Evolutionary conservation across 2,329 filamentous ascomycete species (phyloP).

Genomic region (Emericellopsis cladophorae): DNA sequence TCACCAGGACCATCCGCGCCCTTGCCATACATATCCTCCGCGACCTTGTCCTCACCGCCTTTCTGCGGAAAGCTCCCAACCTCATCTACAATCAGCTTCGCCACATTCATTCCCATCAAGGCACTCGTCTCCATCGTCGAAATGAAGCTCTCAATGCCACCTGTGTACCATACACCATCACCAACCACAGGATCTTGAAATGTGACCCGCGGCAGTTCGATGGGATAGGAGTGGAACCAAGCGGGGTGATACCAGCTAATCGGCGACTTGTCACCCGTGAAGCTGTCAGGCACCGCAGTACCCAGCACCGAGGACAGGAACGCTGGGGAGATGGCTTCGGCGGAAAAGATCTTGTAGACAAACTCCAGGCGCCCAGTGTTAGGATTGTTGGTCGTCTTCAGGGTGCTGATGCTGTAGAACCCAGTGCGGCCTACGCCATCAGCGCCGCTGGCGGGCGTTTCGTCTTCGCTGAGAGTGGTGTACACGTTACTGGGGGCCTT

Average conservation of each 20-base stretch:
- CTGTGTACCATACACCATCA: slow-evolving; percentile 56
- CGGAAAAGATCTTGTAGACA: slow-evolving; percentile 55
- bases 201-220: slow-evolving; percentile 69
- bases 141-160: slow-evolving; percentile 83
- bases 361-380: slow-evolving; percentile 38
- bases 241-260: slow-evolving; percentile 71
- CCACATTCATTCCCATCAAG: slow-evolving; percentile 80
- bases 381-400: slow-evolving; percentile 52
- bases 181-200: slow-evolving; percentile 72
- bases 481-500: slow-evolving; percentile 62
- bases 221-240: slow-evolving; percentile 75
- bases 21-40: too few relatives aligned
- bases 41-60: too few relatives aligned
- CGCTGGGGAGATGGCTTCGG: slow-evolving; percentile 33
- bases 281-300: slow-evolving; percentile 23
- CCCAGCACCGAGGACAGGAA: slow-evolving; percentile 43
- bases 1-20: too few relatives aligned
- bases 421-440: slow-evolving; percentile 57
- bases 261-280: slow-evolving; percentile 15
- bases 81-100: slow-evolving; percentile 54
- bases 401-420: slow-evolving; percentile 78
- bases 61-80: slow-evolving; percentile 10
- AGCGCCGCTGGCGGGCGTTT: slow-evolving; percentile 33
- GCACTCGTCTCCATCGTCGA: slow-evolving; percentile 96
- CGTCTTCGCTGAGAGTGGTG: slow-evolving; percentile 60